A percentile compares a stretch with the other conserved stretches of the same genome.
Evolutionary conservation across 345 rosid genomes (phyloP).

Genomic region (Garcia nutans): DNA sequence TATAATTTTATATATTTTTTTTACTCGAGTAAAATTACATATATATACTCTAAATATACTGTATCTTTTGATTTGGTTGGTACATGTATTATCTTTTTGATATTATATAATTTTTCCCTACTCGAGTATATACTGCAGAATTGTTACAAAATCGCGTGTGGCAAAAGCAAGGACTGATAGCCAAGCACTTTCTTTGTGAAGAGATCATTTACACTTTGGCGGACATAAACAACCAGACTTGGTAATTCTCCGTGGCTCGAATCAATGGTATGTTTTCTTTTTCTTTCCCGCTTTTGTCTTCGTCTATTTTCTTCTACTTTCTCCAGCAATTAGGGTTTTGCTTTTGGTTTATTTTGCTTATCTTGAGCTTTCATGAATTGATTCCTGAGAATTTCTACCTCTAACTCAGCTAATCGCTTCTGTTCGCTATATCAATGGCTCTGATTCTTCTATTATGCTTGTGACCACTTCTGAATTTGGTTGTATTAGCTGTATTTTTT

Average conservation of each 20-base stretch:
- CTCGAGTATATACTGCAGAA: no score
- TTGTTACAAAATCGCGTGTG: background rate
- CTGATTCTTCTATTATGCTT: background rate
- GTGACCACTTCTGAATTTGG: background rate
- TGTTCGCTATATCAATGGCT: background rate
- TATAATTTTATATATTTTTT: no score
- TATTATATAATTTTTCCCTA: no score
- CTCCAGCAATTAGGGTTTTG: background rate
- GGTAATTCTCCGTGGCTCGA: background rate
- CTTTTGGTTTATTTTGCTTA: background rate
- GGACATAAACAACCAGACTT: background rate
- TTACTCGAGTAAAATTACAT: no score
- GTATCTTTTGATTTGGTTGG: no score
- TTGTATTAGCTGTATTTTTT: background rate
- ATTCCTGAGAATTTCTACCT: background rate
- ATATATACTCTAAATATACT: no score
- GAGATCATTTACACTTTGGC: background rate
- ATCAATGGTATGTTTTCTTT: conserved; percentile 1
- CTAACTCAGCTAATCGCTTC: background rate
- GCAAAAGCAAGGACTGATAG: background rate
- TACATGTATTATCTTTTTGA: no score
- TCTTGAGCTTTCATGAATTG: background rate
- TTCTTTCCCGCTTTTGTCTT: background rate
- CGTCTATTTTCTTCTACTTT: background rate
- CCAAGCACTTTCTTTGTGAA: background rate